Percentiles rank a stretch among this genome's conserved stretches.
phyloP scores from a whole-genome alignment of 345 rosid species.

The Lepidium sativum region DNA sequence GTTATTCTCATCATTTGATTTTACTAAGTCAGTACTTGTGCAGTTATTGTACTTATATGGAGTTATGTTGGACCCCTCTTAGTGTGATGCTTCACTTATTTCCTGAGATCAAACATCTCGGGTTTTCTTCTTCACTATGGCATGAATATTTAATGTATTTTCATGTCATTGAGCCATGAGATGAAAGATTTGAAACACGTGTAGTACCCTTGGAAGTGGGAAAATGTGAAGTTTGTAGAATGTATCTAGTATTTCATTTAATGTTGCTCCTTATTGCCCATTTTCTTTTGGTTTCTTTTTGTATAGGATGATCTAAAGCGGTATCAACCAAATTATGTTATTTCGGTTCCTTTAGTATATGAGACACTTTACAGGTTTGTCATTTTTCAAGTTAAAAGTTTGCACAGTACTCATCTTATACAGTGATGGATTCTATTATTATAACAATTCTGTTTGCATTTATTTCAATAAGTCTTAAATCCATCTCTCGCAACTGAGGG shows the following conservation, averaged over 20 bases:
- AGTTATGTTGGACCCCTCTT: neutral
- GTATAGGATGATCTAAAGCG: constrained; percentile 71
- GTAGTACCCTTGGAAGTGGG: neutral
- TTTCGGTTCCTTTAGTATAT: constrained; percentile 87
- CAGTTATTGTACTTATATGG: neutral
- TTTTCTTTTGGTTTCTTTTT: neutral
- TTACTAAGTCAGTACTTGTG: neutral
- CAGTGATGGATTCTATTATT: neutral
- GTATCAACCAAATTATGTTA: constrained; percentile 75
- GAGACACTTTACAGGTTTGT: constrained; percentile 90
- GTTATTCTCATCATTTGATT: constrained; percentile 27
- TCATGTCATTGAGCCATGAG: neutral
- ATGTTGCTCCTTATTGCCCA: neutral
- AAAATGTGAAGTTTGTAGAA: neutral
- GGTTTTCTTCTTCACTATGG: neutral
- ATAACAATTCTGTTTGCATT: neutral
- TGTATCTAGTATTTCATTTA: neutral
- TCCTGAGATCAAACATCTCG: neutral
- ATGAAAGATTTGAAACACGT: neutral
- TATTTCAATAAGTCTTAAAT: neutral
- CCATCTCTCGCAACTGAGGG: neutral
- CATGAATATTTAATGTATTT: neutral
- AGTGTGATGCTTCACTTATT: constrained; percentile 1
- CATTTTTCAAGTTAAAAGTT: constrained; percentile 7
- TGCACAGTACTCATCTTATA: neutral